Percentiles rank a stretch among this genome's conserved stretches.
These are phyloP conservation scores for Vitis hybrid DNA, from an alignment of 177 flowering plant genomes.

Conservation along the genomic window DNA sequence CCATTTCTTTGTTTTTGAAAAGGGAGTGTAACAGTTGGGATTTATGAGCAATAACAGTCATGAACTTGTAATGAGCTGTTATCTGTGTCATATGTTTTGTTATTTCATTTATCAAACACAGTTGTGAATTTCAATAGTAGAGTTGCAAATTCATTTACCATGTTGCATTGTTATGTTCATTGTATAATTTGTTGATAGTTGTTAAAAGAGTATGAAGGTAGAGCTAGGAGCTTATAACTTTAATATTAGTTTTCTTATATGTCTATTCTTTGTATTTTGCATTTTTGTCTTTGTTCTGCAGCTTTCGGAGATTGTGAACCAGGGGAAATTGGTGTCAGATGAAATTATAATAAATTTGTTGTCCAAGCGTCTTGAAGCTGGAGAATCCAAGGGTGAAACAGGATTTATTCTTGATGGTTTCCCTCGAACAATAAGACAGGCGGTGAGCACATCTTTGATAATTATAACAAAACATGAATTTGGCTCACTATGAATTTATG, in stretches of 20 bases:
- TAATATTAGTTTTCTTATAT: neutral
- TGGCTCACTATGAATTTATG: neutral
- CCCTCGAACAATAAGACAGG: slow-evolving; percentile 92
- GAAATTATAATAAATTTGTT: slow-evolving; percentile 74
- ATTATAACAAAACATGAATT: neutral
- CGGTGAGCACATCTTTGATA: slow-evolving; percentile 49
- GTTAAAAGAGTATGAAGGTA: too few relatives aligned
- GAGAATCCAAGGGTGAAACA: slow-evolving; percentile 73
- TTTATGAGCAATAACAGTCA: too few relatives aligned
- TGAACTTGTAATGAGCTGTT: too few relatives aligned
- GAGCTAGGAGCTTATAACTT: neutral
- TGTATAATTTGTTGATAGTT: too few relatives aligned
- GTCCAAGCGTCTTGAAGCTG: slow-evolving; percentile 81
- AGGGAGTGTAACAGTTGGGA: too few relatives aligned
- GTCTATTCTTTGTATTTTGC: neutral
- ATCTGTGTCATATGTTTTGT: too few relatives aligned
- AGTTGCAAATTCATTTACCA: too few relatives aligned
- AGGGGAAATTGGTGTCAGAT: slow-evolving; percentile 90
- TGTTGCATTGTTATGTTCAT: too few relatives aligned
- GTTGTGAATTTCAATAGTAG: too few relatives aligned
- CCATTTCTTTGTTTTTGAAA: too few relatives aligned
- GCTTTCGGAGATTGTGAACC: slow-evolving; percentile 85
- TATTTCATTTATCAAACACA: too few relatives aligned
- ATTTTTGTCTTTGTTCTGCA: slow-evolving; percentile 35
- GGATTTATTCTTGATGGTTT: slow-evolving; percentile 98